phyloP scores from a whole-genome alignment of 495 filamentous ascomycete genomes.

The Xeromyces bisporus region DNA sequence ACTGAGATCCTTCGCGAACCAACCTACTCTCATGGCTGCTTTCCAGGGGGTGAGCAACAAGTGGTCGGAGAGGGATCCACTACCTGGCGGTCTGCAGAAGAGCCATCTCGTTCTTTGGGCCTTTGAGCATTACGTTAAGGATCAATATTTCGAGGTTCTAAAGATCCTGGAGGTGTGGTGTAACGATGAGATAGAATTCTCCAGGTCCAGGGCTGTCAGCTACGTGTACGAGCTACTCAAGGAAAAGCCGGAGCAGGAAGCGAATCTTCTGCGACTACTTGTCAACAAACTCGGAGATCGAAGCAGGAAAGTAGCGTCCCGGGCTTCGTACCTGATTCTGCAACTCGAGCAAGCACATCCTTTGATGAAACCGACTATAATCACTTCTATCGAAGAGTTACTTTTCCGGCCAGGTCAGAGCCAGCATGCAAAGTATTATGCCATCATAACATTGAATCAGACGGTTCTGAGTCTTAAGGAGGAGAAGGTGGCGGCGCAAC shows the following conservation, averaged over 20 bases:
- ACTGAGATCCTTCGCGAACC: conserved; percentile 58
- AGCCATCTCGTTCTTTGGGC: conserved; percentile 75
- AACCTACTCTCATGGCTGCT: conserved; percentile 54
- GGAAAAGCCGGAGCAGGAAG: conserved; percentile 94
- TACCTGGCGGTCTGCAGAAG: conserved; percentile 54
- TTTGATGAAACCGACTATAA: conserved; percentile 77
- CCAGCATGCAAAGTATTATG: conserved; percentile 82
- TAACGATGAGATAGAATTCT: conserved; percentile 84
- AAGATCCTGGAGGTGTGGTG: conserved; percentile 83
- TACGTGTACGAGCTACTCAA: conserved; percentile 80
- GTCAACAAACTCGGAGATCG: conserved; percentile 94
- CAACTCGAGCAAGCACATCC: conserved; percentile 79
- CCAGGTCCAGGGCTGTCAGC: conserved; percentile 66
- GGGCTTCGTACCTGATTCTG: conserved; percentile 79
- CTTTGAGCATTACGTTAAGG: conserved; percentile 89
- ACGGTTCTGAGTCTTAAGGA: conserved; percentile 77
- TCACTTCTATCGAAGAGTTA: conserved; percentile 72
- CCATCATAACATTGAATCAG: conserved; percentile 90
- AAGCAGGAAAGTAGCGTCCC: conserved; percentile 84
- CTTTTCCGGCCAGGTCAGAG: conserved; percentile 77
- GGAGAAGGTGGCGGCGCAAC: conserved; percentile 58
- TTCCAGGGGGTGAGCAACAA: conserved; percentile 37
- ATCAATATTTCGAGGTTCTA: conserved; percentile 75
- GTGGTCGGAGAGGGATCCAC: conserved; percentile 48
- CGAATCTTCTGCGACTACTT: conserved; percentile 75